A percentile compares a stretch with the other conserved stretches of the same genome.
These are phyloP conservation scores for Dacryopinax spathularia DNA, from an alignment of 768 basidiomycete genomes.

Conservation along the genomic window DNA sequence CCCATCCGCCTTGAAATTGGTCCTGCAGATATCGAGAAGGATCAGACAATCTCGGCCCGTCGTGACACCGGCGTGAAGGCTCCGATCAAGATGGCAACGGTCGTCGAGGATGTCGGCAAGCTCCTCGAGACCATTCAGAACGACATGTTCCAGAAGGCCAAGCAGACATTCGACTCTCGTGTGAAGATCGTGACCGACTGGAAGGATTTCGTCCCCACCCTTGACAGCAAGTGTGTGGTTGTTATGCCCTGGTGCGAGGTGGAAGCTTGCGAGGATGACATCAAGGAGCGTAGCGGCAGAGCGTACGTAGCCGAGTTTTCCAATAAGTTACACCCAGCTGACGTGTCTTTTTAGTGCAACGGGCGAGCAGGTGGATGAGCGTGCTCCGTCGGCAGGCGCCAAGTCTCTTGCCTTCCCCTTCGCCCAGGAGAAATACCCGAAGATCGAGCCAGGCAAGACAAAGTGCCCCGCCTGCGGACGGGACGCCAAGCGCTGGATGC, in stretches of 20 bases:
- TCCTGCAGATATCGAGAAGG: conserved; percentile 74
- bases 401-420: conserved; percentile 95
- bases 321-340: conserved; percentile 9
- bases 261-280: conserved; percentile 88
- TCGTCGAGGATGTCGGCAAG: conserved; percentile 37
- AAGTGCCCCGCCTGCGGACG: conserved; percentile 81
- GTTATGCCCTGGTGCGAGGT: conserved; percentile 94
- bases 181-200: conserved; percentile 66
- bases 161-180: conserved; percentile 52
- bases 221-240: conserved; percentile 76
- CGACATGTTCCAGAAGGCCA: conserved; percentile 76
- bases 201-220: conserved; percentile 82
- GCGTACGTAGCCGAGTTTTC: conserved; percentile 40
- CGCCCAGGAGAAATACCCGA: conserved; percentile 69
- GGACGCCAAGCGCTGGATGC: conserved; percentile 87
- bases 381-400: conserved; percentile 92
- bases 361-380: conserved; percentile 79
- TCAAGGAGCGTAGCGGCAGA: conserved; percentile 83
- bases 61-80: conserved; percentile 58
- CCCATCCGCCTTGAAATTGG: conserved; percentile 95
- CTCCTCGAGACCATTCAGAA: conserved; percentile 76
- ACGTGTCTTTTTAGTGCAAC: conserved; percentile 32
- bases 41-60: conserved; percentile 70
- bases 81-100: conserved; percentile 37
- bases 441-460: conserved; percentile 69